Conservation (phyloP, 805 yeast species). For the Spencermartinsiella europaea region DNA sequence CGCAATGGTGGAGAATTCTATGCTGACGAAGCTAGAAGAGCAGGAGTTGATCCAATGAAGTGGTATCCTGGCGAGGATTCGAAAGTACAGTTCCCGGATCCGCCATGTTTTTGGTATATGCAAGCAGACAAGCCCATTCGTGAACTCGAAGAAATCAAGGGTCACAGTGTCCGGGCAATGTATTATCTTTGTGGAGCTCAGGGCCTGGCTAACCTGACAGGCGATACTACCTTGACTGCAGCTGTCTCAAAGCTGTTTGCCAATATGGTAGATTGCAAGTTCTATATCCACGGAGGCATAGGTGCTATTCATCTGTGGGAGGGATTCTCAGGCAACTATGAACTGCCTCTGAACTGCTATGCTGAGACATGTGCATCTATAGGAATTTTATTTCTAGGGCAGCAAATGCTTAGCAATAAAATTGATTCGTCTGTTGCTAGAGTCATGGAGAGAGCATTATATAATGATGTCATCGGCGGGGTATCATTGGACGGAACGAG, state of each 20-base stretch:
- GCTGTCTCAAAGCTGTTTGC: constrained; percentile 20
- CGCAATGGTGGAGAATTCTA: constrained; percentile 22
- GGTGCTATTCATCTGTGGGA: constrained; percentile 26
- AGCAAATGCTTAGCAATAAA: constrained; percentile 18
- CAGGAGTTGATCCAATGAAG: constrained; percentile 21
- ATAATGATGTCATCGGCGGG: constrained; percentile 26
- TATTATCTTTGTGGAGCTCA: constrained; percentile 26
- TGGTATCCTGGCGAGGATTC: constrained; percentile 1
- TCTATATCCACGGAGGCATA: constrained; percentile 28
- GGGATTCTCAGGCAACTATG: constrained; percentile 28
- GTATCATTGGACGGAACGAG: constrained; percentile 25
- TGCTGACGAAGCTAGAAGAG: constrained; percentile 17
- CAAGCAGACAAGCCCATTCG: constrained; percentile 24
- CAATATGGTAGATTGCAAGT: constrained; percentile 24
- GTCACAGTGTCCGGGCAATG: constrained; percentile 26
- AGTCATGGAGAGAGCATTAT: constrained; percentile 25
- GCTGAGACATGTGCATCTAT: constrained; percentile 30
- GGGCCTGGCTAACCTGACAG: constrained; percentile 21
- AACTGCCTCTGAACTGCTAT: constrained; percentile 25
- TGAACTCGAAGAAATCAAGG: constrained; percentile 20
- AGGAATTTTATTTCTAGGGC: constrained; percentile 22
- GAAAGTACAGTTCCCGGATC: constrained; percentile 10
- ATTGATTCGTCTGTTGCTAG: constrained; percentile 19
- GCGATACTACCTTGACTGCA: constrained; percentile 15
- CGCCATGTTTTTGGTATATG: constrained; percentile 24